Evolutionary conservation across 305 asterid species (phyloP).

Genomic region (Fraxinus angustifolia): DNA sequence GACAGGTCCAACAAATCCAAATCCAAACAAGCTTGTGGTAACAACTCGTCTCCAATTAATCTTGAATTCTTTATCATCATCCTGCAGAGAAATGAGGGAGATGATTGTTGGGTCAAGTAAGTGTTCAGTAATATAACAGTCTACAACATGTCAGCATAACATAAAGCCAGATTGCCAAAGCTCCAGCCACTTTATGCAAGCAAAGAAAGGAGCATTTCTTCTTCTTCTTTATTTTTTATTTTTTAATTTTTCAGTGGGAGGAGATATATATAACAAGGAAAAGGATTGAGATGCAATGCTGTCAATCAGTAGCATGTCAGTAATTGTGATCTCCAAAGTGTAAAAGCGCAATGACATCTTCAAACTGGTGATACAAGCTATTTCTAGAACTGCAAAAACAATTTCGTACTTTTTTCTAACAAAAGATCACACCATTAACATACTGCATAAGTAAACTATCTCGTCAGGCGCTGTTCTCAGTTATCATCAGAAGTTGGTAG

Average conservation of each 20-base stretch:
- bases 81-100: constrained; percentile 37
- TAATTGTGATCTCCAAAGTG: background rate
- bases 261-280: background rate
- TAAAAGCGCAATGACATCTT: background rate
- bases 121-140: background rate
- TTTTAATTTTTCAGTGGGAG: background rate
- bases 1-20: constrained; percentile 90
- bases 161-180: background rate
- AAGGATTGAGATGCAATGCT: background rate
- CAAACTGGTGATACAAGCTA: background rate
- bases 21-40: constrained; percentile 75
- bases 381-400: background rate
- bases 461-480: background rate
- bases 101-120: background rate
- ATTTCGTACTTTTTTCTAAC: background rate
- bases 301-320: background rate
- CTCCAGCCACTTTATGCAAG: background rate
- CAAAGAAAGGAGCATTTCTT: background rate
- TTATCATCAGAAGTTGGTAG: background rate
- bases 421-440: background rate
- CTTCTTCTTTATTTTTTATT: background rate
- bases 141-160: constrained; percentile 1
- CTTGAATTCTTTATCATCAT: constrained; percentile 50
- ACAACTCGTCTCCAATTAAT: constrained; percentile 91
- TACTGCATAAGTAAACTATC: background rate